Evolutionary conservation across 345 rosid genomes (phyloP).

Genomic region (Bruguiera sexangula): DNA sequence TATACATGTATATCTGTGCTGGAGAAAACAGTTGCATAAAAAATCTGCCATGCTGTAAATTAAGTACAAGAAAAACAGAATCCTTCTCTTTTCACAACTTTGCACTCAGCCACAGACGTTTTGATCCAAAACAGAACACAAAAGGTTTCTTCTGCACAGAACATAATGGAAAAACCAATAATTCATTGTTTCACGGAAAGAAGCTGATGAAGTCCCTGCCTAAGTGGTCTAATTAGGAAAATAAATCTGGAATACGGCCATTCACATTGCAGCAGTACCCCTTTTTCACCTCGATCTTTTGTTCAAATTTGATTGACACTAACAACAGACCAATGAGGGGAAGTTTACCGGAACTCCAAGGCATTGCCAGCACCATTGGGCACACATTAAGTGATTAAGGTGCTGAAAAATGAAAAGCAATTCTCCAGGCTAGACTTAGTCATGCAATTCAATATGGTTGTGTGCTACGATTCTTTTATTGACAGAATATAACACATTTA

Average conservation of each 20-base stretch:
- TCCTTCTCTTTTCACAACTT: not conserved
- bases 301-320: not conserved
- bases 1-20: not conserved
- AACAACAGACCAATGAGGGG: not conserved
- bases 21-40: not conserved
- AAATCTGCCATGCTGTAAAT: constrained; percentile 3
- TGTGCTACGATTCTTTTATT: no score
- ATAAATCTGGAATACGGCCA: not conserved
- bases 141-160: not conserved
- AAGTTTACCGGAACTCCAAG: not conserved
- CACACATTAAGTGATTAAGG: no score
- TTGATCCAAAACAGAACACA: not conserved
- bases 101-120: not conserved
- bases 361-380: not conserved
- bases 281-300: not conserved
- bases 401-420: no score
- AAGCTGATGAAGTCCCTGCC: not conserved
- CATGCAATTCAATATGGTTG: no score
- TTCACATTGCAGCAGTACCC: not conserved
- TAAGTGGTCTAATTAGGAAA: not conserved
- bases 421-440: no score
- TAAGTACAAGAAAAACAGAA: not conserved
- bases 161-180: no score
- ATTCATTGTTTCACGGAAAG: not conserved
- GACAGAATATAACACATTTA: no score